A percentile compares a stretch with the other conserved stretches of the same genome.
These are phyloP conservation scores for Fonsecaea multimorphosa DNA, from an alignment of 2,329 filamentous ascomycete genomes.

Conservation along the genomic window DNA sequence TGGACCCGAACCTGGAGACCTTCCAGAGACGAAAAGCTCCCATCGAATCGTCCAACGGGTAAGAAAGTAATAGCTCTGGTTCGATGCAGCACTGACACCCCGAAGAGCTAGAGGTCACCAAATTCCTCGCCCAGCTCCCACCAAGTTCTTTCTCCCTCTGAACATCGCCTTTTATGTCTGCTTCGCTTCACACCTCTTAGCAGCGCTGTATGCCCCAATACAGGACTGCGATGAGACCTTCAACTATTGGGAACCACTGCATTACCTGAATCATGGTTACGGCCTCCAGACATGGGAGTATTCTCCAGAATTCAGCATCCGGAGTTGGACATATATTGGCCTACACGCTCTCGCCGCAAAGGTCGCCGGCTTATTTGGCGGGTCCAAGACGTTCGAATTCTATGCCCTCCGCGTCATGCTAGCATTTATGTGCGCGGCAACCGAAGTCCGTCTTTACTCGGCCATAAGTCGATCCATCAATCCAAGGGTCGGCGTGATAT, in stretches of 20 bases:
- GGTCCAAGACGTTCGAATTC: constrained; percentile 70
- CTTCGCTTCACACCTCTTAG: constrained; percentile 72
- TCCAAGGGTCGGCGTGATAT: constrained; percentile 82
- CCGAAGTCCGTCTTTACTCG: constrained; percentile 81
- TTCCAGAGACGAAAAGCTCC: constrained; percentile 25
- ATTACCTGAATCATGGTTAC: constrained; percentile 91
- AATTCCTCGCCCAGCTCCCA: constrained; percentile 48
- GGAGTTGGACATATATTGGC: constrained; percentile 89
- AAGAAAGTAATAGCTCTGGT: background rate
- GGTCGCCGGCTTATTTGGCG: constrained; percentile 63
- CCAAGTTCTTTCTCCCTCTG: constrained; percentile 69
- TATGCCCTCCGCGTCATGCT: constrained; percentile 81
- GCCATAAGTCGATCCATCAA: constrained; percentile 78
- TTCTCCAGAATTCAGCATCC: constrained; percentile 90
- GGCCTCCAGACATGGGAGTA: constrained; percentile 99
- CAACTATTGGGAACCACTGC: constrained; percentile 98
- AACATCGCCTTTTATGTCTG: constrained; percentile 83
- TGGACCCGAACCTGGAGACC: constrained; percentile 26
- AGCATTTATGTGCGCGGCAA: constrained; percentile 76
- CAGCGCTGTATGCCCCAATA: constrained; percentile 84
- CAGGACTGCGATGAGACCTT: constrained; percentile 99
- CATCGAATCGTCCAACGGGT: constrained; percentile 23
- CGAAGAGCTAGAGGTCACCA: constrained; percentile 30
- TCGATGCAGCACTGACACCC: constrained; percentile 2
- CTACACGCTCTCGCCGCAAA: constrained; percentile 78